Base-by-base conservation (phyloP, 2,329 filamentous ascomycete genomes). In the Diplodia scrobiculata region DNA sequence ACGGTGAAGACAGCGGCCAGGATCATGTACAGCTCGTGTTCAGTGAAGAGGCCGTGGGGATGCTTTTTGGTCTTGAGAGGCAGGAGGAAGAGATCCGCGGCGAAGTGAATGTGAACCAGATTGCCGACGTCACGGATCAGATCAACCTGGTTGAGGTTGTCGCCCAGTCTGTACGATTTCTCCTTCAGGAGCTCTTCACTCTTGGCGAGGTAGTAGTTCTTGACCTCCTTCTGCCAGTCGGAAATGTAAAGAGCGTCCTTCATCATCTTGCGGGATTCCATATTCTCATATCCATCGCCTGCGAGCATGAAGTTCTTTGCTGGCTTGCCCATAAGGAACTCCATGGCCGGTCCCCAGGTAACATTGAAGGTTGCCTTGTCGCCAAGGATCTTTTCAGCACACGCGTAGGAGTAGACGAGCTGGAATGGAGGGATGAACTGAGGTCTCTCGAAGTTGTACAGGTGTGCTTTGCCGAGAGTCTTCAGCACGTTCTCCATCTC, bases 401-500 rank as follows among this genome's bases (percentile, higher is more conserved):
- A 80, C 73, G 88, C 87, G 0, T 88, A 88, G 1, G 81, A 81
- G 68, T 91, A 79, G 67, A 86, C 81, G 27, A 89, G 79, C 0
- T 81, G 79, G 0, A 82, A 79, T 70, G 67, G 66, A 19, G 54
- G 68, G 2, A 80, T 81, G 67, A 77, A 81, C 0, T 76, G 72
- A 0, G 91, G 91, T 1, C 84, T 83, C 5, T 86, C 84, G 72
- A 87, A 95, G 74, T 85, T 86, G 78, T 93, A 96, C 32, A 87
- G 80, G 34, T 89, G 80, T 52, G 83, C 89, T 52, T 89, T 86
- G 65, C 86, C 85, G 5, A 95, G 81, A 54, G 86, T 82, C 51
- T 84, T 86, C 69, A 92, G 82, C 68, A 93, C 92, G 68, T 84
- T 86, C 66, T 83, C 78, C 76, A 91, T 95, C 73, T 93, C 91